Conservation (phyloP, 2,329 filamentous ascomycete genomes). For the Neodidymelliopsis sp. region DNA sequence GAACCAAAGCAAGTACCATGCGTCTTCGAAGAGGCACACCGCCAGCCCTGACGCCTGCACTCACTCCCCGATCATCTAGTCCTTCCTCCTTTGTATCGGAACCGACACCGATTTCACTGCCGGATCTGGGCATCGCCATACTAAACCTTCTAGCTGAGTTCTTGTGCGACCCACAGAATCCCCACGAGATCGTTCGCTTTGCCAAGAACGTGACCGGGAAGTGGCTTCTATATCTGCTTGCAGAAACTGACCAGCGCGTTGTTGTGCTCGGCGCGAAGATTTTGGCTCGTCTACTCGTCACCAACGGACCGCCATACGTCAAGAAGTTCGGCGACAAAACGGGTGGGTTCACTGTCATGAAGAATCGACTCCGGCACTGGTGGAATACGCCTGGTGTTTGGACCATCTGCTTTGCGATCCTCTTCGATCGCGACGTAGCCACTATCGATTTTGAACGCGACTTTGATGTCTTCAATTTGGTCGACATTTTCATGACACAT, state of each 20-base stretch:
- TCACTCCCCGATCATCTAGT: slow-evolving; percentile 43
- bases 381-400: slow-evolving; percentile 87
- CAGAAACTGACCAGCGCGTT: slow-evolving; percentile 83
- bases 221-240: slow-evolving; percentile 92
- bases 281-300: slow-evolving; percentile 80
- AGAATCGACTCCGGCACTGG: slow-evolving; percentile 80
- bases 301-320: slow-evolving; percentile 81
- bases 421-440: slow-evolving; percentile 84
- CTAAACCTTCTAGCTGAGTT: slow-evolving; percentile 79
- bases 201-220: slow-evolving; percentile 95
- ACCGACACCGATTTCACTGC: slow-evolving; percentile 59
- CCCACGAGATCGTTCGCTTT: slow-evolving; percentile 80
- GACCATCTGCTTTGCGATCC: slow-evolving; percentile 85
- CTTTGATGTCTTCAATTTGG: slow-evolving; percentile 76
- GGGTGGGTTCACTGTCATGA: slow-evolving; percentile 87
- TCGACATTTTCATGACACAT: slow-evolving; percentile 70
- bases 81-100: slow-evolving; percentile 32
- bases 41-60: slow-evolving; percentile 37
- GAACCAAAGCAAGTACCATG: slow-evolving; percentile 43
- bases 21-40: slow-evolving; percentile 40
- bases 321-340: slow-evolving; percentile 86
- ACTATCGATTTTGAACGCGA: slow-evolving; percentile 75
- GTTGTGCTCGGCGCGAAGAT: slow-evolving; percentile 84
- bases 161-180: slow-evolving; percentile 75
- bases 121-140: slow-evolving; percentile 76